Evolutionary conservation across 768 basidiomycete species (phyloP).

Genomic region (Suillus plorans): DNA sequence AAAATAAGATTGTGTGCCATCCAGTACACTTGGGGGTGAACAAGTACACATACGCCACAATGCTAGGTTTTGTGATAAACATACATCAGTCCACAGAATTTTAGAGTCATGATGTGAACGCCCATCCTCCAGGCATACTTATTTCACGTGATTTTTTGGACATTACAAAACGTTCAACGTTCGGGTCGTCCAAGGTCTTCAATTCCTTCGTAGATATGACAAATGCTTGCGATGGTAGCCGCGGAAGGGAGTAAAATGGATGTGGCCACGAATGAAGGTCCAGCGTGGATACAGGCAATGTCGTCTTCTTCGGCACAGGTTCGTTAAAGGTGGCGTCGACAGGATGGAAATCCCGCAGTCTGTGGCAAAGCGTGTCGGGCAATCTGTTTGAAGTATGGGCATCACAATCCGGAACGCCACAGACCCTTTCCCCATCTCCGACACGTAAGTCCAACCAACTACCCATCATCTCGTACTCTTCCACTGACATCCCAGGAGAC

Average conservation of each 20-base stretch:
- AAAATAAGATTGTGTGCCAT: slow-evolving; percentile 13
- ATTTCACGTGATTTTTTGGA: slow-evolving; percentile 26
- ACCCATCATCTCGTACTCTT: slow-evolving; percentile 47
- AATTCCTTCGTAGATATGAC: slow-evolving; percentile 18
- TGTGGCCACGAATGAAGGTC: slow-evolving; percentile 19
- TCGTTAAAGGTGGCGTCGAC: slow-evolving; percentile 18
- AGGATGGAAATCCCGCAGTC: slow-evolving; percentile 22
- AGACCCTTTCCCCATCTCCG: slow-evolving; percentile 24
- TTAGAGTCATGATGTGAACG: slow-evolving; percentile 14
- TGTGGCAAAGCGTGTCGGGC: slow-evolving; percentile 26
- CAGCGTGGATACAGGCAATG: slow-evolving; percentile 11
- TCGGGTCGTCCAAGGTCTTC: slow-evolving; percentile 10
- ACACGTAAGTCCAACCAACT: slow-evolving; percentile 42
- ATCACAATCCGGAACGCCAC: slow-evolving; percentile 28
- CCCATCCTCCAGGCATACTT: slow-evolving; percentile 45
- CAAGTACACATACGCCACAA: neutral
- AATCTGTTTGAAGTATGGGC: slow-evolving; percentile 34
- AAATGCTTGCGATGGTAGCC: slow-evolving; percentile 19
- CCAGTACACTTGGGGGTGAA: neutral
- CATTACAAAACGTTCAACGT: slow-evolving; percentile 16
- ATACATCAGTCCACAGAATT: slow-evolving; percentile 8
- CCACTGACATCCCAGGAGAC: slow-evolving; percentile 37
- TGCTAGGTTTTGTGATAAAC: neutral
- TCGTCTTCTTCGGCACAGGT: slow-evolving; percentile 5
- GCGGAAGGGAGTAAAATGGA: slow-evolving; percentile 26